Evolutionary conservation across 2,329 filamentous ascomycete species (phyloP), one percentile per base, ranked within the genome.

Genomic region (Thielaviopsis musarum): DNA sequence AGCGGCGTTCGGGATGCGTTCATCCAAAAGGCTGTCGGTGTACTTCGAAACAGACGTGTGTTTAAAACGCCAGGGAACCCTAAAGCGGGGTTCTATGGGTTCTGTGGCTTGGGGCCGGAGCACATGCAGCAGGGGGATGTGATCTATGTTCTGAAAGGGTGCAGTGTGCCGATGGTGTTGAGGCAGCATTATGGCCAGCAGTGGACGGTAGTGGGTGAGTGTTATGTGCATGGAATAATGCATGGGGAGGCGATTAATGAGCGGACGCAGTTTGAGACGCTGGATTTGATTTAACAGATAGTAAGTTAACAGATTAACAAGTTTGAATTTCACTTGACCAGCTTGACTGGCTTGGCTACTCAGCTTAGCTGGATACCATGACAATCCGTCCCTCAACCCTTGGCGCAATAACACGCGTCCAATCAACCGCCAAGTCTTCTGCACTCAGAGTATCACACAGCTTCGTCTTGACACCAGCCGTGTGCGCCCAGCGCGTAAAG

Each of bases 351-450:
- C n/a, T n/a, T n/a, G n/a, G n/a, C n/a, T n/a, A n/a, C n/a, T n/a
- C n/a, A n/a, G n/a, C n/a, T n/a, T n/a, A n/a, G n/a, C n/a, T n/a
- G n/a, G n/a, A n/a, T n/a, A n/a, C 21, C 68, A 77, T 77, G 34
- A 68, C 69, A 51, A 95, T 94, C 54, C 89, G 79, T 1, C 88
- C 88, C 68, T 95, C 89, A 9, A 91, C 62, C 60, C 79, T 78
- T 0, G 90, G 90, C 59, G 84, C 81, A 69, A 95, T 91, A 1
- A 87, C 85, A 62, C 80, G 81, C 9, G 88, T 91, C 88, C 89
- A 95, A 64, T 84, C 78, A 34, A 85, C 82, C 56, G 82, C 78
- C 52, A 75, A 74, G 62, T 83, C 82, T 0, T 73, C 77, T 56
- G 82, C 75, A 60, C 77, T 75, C 61, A 87, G 77, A 17, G 78